A percentile compares a stretch with the other conserved stretches of the same genome.
These are phyloP conservation scores for Dictyostelium citrinum DNA, from an alignment of 78 protist species.

Conservation along the genomic window DNA sequence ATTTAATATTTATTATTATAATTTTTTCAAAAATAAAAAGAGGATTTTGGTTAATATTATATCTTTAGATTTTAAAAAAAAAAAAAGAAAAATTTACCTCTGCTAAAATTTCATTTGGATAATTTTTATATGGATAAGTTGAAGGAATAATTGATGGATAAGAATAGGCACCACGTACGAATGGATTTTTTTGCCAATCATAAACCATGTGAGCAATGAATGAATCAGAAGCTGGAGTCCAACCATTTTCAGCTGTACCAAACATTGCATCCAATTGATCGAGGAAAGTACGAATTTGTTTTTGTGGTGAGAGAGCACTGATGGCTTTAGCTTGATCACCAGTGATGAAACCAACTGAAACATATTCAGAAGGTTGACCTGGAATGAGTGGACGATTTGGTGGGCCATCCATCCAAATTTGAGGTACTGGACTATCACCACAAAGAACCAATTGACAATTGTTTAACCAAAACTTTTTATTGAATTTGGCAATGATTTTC, in stretches of 20 bases:
- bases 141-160: conserved; percentile 50
- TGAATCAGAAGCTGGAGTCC: conserved; percentile 30
- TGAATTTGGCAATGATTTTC: conserved; percentile 50
- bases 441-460: conserved; percentile 52
- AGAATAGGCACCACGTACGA: conserved; percentile 66
- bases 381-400: conserved; percentile 18
- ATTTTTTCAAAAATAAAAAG: no score
- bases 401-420: conserved; percentile 77
- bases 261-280: conserved; percentile 70
- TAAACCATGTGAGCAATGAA: conserved; percentile 22
- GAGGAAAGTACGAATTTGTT: conserved; percentile 24
- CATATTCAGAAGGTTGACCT: conserved; percentile 13
- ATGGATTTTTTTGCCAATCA: conserved; percentile 62
- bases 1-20: no score
- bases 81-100: neutral
- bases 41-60: no score
- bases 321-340: conserved; percentile 66
- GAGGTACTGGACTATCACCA: conserved; percentile 61
- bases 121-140: neutral
- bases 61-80: neutral
- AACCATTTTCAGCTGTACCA: conserved; percentile 1
- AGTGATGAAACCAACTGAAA: conserved; percentile 61
- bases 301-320: conserved; percentile 12
- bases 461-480: conserved; percentile 42
- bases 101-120: conserved; percentile 46